Percentiles rank a stretch among this genome's conserved stretches.
These are phyloP conservation scores for Penicillium manginii DNA, from an alignment of 495 filamentous ascomycete genomes.

Conservation along the genomic window DNA sequence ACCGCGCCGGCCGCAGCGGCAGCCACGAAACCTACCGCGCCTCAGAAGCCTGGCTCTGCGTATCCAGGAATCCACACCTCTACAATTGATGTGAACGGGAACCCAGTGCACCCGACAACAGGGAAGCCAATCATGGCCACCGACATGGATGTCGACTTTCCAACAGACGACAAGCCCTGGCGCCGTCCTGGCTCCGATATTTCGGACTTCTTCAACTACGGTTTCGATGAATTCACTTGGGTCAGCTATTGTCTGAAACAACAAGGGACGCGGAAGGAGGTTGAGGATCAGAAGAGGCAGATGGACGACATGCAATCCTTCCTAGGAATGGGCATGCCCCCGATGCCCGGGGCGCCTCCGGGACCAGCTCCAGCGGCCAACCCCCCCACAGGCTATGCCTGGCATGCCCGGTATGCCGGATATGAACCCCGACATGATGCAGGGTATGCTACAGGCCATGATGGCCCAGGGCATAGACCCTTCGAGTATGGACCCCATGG, in stretches of 20 bases:
- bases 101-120: constrained; percentile 71
- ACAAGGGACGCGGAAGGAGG: constrained; percentile 71
- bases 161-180: constrained; percentile 87
- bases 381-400: constrained; percentile 57
- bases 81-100: constrained; percentile 81
- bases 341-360: constrained; percentile 62
- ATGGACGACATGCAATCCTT: constrained; percentile 89
- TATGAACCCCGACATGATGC: constrained; percentile 75
- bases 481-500: constrained; percentile 71
- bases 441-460: constrained; percentile 81
- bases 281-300: constrained; percentile 78
- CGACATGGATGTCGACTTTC: constrained; percentile 80
- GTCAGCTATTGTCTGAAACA: constrained; percentile 92
- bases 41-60: constrained; percentile 56
- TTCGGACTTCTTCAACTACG: constrained; percentile 98
- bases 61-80: constrained; percentile 73
- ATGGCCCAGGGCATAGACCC: constrained; percentile 83
- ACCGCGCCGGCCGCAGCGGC: constrained; percentile 46
- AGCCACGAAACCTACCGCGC: constrained; percentile 44
- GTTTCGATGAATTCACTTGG: constrained; percentile 99
- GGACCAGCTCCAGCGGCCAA: constrained; percentile 42
- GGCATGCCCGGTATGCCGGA: constrained; percentile 72
- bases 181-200: constrained; percentile 92
- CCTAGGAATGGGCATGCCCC: constrained; percentile 73
- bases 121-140: constrained; percentile 75